Conservation (phyloP, 441 rosid genomes). For the Croton setiger region DNA sequence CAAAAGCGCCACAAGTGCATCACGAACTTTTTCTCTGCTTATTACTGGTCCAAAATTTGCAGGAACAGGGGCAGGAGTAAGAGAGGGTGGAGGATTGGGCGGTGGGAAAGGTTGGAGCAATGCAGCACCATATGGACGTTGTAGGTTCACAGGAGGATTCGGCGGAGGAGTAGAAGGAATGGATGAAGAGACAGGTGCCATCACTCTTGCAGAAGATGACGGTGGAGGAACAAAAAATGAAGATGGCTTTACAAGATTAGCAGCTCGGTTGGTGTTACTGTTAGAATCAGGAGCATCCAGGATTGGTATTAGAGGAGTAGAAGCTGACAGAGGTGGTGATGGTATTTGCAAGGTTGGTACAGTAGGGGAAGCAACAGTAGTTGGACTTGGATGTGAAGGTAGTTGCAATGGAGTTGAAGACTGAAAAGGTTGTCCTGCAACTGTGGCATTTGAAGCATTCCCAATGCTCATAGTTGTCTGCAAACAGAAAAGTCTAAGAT, state of each 20-base stretch:
- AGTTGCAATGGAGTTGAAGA: conserved; percentile 38
- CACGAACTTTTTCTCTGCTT: conserved; percentile 70
- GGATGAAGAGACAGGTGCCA: conserved; percentile 45
- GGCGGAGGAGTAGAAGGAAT: conserved; percentile 56
- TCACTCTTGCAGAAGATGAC: conserved; percentile 34
- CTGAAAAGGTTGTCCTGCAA: conserved; percentile 47
- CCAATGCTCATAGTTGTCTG: conserved; percentile 70
- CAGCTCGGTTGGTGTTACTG: conserved; percentile 34
- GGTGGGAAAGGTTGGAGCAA: conserved; percentile 97
- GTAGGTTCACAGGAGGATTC: conserved; percentile 47
- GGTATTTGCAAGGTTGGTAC: conserved; percentile 47
- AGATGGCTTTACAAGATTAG: conserved; percentile 75
- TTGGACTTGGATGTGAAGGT: conserved; percentile 42
- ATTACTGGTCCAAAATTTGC: conserved; percentile 42
- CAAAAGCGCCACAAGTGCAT: conserved; percentile 66
- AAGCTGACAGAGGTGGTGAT: conserved; percentile 40
- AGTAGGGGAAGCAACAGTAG: conserved; percentile 32
- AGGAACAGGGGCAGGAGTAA: conserved; percentile 66
- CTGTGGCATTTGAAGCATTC: conserved; percentile 36
- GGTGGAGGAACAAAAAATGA: conserved; percentile 56
- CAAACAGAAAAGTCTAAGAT: conserved; percentile 21
- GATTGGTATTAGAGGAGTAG: conserved; percentile 47
- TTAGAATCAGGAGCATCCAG: conserved; percentile 43
- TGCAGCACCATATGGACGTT: conserved; percentile 71
- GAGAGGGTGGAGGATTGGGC: conserved; percentile 83